Evolutionary conservation across 2,329 filamentous ascomycete species (phyloP).

Genomic region (Cladosporium oxysporum): DNA sequence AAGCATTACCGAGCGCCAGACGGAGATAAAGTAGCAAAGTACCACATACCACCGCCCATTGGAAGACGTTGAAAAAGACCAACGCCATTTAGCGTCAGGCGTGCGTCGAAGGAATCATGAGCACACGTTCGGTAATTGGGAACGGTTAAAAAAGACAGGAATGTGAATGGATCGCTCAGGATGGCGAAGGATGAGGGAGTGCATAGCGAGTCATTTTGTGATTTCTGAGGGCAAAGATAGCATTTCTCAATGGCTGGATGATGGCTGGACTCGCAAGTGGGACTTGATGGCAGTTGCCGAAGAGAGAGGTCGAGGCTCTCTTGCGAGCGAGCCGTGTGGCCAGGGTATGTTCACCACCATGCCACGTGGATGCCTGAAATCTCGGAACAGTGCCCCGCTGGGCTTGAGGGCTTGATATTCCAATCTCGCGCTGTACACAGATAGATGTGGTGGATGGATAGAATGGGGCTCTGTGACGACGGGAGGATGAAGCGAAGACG

Average conservation of each 20-base stretch:
- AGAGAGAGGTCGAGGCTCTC: constrained; percentile 6
- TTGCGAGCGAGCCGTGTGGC: not conserved
- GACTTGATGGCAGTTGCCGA: not conserved
- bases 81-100: not conserved
- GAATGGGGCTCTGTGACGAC: not conserved
- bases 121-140: not conserved
- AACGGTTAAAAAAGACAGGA: not conserved
- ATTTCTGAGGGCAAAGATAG: not conserved
- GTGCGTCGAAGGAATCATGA: not conserved
- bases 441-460: not conserved
- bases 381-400: not conserved
- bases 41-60: not conserved
- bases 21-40: not conserved
- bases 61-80: not conserved
- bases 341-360: not conserved
- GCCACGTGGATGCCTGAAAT: constrained; percentile 6
- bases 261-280: not conserved
- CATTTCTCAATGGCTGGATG: not conserved
- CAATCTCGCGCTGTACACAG: not conserved
- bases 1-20: not conserved
- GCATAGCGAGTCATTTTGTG: not conserved
- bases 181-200: not conserved
- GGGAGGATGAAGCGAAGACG: not conserved
- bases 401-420: not conserved
- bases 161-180: not conserved